Evolutionary conservation across 2,329 filamentous ascomycete genomes (phyloP).

Genomic region (Metarhizium sp.): DNA sequence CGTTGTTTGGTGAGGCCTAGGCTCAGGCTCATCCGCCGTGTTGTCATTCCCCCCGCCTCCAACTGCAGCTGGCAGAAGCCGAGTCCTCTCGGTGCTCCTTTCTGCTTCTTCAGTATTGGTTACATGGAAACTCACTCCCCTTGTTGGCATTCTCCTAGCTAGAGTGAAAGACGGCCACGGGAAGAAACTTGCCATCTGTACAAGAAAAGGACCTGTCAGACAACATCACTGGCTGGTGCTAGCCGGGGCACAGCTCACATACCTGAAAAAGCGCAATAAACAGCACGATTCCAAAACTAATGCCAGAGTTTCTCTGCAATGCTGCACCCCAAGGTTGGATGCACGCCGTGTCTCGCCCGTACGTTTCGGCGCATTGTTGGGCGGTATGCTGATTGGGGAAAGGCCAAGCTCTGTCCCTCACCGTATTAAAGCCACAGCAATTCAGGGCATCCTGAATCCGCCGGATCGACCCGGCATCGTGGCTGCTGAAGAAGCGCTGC

Average conservation of each 20-base stretch:
- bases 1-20: background rate
- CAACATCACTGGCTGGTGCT: background rate
- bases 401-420: constrained; percentile 49
- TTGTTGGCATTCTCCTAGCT: background rate
- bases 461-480: constrained; percentile 38
- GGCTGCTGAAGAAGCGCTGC: constrained; percentile 18
- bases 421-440: constrained; percentile 52
- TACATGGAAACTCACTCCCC: background rate
- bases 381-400: constrained; percentile 28
- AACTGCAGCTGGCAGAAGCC: background rate
- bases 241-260: background rate
- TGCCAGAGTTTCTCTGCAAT: constrained; percentile 28
- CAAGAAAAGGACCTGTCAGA: background rate
- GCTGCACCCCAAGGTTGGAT: constrained; percentile 35
- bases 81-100: background rate
- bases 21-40: background rate
- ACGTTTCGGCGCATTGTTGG: constrained; percentile 32
- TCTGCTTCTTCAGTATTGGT: background rate
- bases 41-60: background rate
- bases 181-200: background rate
- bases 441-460: constrained; percentile 51
- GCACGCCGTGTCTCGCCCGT: constrained; percentile 35
- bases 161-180: background rate
- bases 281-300: constrained; percentile 35
- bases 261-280: constrained; percentile 41